Evolutionary conservation across 1,139 yeast species (phyloP).

Genomic region (Scheffersomyces titani): DNA sequence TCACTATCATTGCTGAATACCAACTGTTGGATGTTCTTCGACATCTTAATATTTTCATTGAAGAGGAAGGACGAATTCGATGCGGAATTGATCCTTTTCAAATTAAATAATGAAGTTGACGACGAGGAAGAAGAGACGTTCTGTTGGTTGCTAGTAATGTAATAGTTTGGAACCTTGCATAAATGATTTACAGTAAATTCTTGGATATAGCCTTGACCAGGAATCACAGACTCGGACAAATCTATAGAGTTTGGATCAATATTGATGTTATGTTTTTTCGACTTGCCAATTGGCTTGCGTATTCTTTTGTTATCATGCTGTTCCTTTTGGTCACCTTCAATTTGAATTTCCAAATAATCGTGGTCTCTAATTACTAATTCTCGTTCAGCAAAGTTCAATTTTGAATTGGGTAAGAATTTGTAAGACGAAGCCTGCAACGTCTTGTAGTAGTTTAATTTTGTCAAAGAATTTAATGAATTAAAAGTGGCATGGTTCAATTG

Average conservation of each 20-base stretch:
- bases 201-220: constrained; percentile 49
- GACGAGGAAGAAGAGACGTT: background rate
- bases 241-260: constrained; percentile 45
- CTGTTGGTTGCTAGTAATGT: constrained; percentile 32
- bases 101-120: constrained; percentile 8
- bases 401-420: constrained; percentile 28
- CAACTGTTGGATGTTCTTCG: constrained; percentile 40
- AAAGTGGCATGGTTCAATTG: constrained; percentile 38
- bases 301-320: constrained; percentile 10
- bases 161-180: constrained; percentile 48
- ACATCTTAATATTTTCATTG: constrained; percentile 26
- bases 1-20: constrained; percentile 40
- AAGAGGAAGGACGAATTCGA: constrained; percentile 26
- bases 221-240: constrained; percentile 41
- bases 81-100: constrained; percentile 18
- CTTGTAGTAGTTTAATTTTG: constrained; percentile 42
- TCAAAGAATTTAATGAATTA: constrained; percentile 33
- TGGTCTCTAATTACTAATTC: constrained; percentile 31
- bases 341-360: constrained; percentile 28
- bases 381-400: constrained; percentile 31
- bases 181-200: constrained; percentile 44
- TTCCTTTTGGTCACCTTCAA: constrained; percentile 12
- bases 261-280: constrained; percentile 32
- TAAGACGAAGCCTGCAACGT: constrained; percentile 15
- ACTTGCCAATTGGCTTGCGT: constrained; percentile 32